Conservation (phyloP, 106 monocot genomes). For the Platanthera guangdongensis region DNA sequence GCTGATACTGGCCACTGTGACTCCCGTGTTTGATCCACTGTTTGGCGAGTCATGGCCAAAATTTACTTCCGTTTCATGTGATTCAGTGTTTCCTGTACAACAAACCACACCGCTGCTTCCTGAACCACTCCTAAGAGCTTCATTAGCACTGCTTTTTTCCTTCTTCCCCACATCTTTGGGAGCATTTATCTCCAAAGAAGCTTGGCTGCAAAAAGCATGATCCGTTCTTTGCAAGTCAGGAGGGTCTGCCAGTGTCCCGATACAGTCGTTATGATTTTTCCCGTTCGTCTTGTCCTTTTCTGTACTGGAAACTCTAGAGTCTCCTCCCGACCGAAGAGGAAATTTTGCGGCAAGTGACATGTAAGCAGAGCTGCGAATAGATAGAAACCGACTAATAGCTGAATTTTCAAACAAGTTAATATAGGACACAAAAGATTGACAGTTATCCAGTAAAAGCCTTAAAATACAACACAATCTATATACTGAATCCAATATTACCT, state of each 20-base stretch:
- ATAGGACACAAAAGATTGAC: not conserved
- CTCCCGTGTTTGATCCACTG: conserved; percentile 9
- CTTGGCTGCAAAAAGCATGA: conserved; percentile 3
- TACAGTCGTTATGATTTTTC: not conserved
- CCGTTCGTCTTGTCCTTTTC: conserved; percentile 1
- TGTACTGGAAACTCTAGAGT: not conserved
- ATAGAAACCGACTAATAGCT: not conserved
- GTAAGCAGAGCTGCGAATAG: conserved; percentile 63
- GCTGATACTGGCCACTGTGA: conserved; percentile 11
- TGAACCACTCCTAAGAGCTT: conserved; percentile 9
- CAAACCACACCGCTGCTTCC: conserved; percentile 5
- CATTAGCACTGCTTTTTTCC: conserved; percentile 8
- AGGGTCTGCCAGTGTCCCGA: not conserved
- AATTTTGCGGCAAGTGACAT: conserved; percentile 69
- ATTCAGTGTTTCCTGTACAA: conserved; percentile 2
- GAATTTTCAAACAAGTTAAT: not conserved
- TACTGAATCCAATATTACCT: conserved; percentile 29
- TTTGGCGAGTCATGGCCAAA: conserved; percentile 18
- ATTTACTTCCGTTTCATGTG: conserved; percentile 12
- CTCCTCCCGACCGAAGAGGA: conserved; percentile 26
- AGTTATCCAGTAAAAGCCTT: not conserved
- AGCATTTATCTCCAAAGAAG: conserved; percentile 5
- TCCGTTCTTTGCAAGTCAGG: not conserved
- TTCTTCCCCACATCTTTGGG: conserved; percentile 4
- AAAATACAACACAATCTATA: not conserved